Conservation (phyloP, 768 basidiomycete species). For the Phaeotremella skinneri region DNA sequence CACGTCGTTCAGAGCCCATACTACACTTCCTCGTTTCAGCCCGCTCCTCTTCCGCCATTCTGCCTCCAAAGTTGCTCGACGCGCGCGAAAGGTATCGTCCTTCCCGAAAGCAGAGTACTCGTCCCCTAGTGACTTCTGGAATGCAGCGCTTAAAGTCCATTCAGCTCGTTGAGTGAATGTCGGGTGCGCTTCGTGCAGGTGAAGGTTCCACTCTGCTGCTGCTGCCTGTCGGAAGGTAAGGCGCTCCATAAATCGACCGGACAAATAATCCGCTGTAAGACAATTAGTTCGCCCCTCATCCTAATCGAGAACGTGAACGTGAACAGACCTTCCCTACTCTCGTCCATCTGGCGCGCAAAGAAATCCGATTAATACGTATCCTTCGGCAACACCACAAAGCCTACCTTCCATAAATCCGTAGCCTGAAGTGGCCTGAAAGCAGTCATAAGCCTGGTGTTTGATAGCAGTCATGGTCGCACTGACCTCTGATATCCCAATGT, state of each 20-base stretch:
- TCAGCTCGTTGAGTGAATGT: background rate
- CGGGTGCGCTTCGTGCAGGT: conserved; percentile 52
- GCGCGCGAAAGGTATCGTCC: conserved; percentile 7
- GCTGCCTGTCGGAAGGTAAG: conserved; percentile 58
- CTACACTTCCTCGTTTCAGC: conserved; percentile 21
- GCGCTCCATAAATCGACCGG: conserved; percentile 59
- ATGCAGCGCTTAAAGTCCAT: conserved; percentile 55
- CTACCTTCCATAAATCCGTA: conserved; percentile 71
- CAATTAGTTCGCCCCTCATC: conserved; percentile 37
- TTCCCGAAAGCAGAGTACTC: conserved; percentile 13
- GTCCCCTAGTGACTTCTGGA: conserved; percentile 49
- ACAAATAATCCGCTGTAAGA: conserved; percentile 57
- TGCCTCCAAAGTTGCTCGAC: conserved; percentile 57
- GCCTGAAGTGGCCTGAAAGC: conserved; percentile 63
- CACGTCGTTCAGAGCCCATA: conserved; percentile 41
- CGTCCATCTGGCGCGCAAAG: conserved; percentile 33
- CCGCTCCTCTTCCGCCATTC: conserved; percentile 34
- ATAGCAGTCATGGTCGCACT: conserved; percentile 69
- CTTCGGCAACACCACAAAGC: background rate
- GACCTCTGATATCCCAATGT: conserved; percentile 68
- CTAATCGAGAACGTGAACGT: background rate
- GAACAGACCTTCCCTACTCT: conserved; percentile 34
- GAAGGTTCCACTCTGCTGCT: conserved; percentile 62
- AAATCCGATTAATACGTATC: background rate
- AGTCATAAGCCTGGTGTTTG: conserved; percentile 57